These are phyloP conservation scores for Phoenix dactylifera DNA, from an alignment of 176 grass and related monocot genomes.

Conservation along the genomic window DNA sequence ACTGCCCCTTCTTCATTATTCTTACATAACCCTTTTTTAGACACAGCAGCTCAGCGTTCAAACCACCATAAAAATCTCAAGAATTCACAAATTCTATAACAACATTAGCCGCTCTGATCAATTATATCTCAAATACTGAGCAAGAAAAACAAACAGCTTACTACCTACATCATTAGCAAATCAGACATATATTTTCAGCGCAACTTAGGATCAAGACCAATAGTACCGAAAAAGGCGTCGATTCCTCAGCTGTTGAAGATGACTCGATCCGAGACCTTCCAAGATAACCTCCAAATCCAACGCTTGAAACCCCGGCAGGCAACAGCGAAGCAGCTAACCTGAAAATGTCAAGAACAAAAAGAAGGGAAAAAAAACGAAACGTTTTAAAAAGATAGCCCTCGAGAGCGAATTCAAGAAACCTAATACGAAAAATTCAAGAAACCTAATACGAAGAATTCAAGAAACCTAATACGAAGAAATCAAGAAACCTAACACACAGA, in stretches of 20 bases:
- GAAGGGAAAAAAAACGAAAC: neutral
- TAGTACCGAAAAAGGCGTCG: constrained; percentile 8
- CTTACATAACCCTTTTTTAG: no score
- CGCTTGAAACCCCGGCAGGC: constrained; percentile 37
- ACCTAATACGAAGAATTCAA: neutral
- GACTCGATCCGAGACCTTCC: constrained; percentile 66
- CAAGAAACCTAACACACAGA: neutral
- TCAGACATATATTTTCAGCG: neutral
- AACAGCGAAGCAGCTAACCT: constrained; percentile 66
- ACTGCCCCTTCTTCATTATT: no score
- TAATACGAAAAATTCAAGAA: neutral
- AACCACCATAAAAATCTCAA: no score
- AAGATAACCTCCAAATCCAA: constrained; percentile 82
- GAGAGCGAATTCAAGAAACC: neutral
- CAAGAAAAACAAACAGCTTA: neutral
- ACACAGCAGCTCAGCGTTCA: no score
- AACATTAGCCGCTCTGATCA: no score
- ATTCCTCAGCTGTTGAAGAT: constrained; percentile 44
- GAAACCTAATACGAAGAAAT: neutral
- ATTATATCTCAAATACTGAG: no score
- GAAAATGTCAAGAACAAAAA: constrained; percentile 8
- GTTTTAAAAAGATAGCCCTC: neutral
- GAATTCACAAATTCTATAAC: no score
- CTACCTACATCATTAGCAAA: no score
- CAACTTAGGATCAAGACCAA: neutral